A percentile compares a stretch with the other conserved stretches of the same genome.
Evolutionary conservation across 2,329 filamentous ascomycete genomes (phyloP).

Genomic region (Bipolaris bicolor): DNA sequence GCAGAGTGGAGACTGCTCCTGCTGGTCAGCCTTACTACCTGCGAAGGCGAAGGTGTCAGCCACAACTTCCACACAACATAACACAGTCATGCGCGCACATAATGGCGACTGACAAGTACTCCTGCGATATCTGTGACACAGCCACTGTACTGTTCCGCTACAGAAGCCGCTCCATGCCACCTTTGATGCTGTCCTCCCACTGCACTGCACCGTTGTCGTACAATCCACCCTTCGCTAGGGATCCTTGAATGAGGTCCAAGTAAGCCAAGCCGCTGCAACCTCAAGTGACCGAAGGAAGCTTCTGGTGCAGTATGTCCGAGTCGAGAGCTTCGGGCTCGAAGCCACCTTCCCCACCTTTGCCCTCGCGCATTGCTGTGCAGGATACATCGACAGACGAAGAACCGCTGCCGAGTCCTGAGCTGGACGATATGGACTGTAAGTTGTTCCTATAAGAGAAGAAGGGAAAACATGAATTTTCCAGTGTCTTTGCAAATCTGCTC

Average conservation of each 20-base stretch:
- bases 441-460: not conserved
- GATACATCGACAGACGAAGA: conserved; percentile 37
- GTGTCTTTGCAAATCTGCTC: not conserved
- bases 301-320: conserved; percentile 9
- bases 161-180: not conserved
- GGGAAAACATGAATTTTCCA: not conserved
- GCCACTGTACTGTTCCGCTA: not conserved
- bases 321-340: conserved; percentile 15
- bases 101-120: not conserved
- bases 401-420: conserved; percentile 30
- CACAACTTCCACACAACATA: conserved; percentile 8
- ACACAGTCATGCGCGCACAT: conserved; percentile 8
- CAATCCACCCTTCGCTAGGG: not conserved
- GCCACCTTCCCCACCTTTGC: conserved; percentile 27
- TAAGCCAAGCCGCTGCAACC: conserved; percentile 3
- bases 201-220: conserved; percentile 6
- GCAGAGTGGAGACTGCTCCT: conserved; percentile 1
- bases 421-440: conserved; percentile 24
- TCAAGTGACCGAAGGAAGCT: not conserved
- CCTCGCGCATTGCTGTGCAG: conserved; percentile 45
- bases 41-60: conserved; percentile 5
- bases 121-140: not conserved
- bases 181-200: conserved; percentile 3
- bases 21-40: conserved; percentile 14
- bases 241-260: conserved; percentile 7